phyloP scores from a whole-genome alignment of 208 protist species.

The Borovskyia barvae region DNA sequence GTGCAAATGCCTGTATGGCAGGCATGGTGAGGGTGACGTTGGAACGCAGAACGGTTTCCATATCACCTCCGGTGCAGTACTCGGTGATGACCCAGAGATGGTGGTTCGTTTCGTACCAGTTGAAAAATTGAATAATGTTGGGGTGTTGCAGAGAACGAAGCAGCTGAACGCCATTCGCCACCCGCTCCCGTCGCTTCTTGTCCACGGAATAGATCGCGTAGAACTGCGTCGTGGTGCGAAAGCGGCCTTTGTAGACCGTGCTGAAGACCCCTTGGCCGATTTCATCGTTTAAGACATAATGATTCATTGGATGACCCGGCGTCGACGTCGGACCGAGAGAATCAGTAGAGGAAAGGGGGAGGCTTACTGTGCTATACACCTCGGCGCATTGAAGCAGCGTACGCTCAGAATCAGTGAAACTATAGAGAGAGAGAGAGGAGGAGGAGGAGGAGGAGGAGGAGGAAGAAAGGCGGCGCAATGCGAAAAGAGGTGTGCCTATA shows the following conservation, averaged over 20 bases:
- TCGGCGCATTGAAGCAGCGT: slow-evolving; percentile 1
- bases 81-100: slow-evolving; percentile 96
- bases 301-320: too few species aligned
- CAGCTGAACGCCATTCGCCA: slow-evolving; percentile 86
- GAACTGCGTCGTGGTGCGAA: slow-evolving; percentile 90
- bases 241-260: slow-evolving; percentile 93
- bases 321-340: neutral
- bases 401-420: too few species aligned
- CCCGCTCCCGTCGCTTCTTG: slow-evolving; percentile 82
- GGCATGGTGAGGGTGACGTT: slow-evolving; percentile 64
- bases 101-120: slow-evolving; percentile 97
- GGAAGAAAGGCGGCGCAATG: neutral
- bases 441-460: slow-evolving; percentile 4
- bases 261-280: slow-evolving; percentile 86
- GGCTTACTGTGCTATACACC: neutral
- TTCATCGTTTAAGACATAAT: slow-evolving; percentile 94
- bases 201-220: slow-evolving; percentile 94
- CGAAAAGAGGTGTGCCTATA: neutral
- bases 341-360: slow-evolving; percentile 8
- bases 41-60: slow-evolving; percentile 71
- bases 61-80: slow-evolving; percentile 91
- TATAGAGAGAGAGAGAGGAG: slow-evolving; percentile 13
- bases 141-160: slow-evolving; percentile 74
- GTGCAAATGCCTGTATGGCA: slow-evolving; percentile 75
- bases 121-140: slow-evolving; percentile 91